Conservation (phyloP, 2,329 filamentous ascomycete species). For the Fusarium haematococcum region DNA sequence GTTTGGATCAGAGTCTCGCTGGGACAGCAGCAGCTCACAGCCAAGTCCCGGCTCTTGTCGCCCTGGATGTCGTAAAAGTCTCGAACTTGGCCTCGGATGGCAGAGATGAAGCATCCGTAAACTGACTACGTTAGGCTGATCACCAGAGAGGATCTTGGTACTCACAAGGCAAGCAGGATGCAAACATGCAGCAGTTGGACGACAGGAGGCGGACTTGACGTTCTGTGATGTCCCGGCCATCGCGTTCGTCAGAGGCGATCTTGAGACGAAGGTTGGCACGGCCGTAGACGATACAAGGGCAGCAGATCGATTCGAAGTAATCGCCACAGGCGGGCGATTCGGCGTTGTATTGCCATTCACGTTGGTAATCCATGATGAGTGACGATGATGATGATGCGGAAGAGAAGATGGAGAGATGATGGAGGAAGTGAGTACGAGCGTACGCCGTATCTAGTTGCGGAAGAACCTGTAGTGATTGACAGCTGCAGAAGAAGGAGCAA, state of each 20-base stretch:
- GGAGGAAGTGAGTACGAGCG: neutral
- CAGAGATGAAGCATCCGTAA: conserved; percentile 45
- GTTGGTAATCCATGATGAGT: neutral
- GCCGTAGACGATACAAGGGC: conserved; percentile 18
- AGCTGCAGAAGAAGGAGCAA: neutral
- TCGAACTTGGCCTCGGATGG: conserved; percentile 48
- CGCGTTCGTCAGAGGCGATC: neutral
- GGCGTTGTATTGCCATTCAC: conserved; percentile 1
- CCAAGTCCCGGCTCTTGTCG: conserved; percentile 34
- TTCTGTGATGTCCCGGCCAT: conserved; percentile 2
- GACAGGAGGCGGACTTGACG: conserved; percentile 1
- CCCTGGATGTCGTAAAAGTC: conserved; percentile 50
- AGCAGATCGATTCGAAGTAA: neutral
- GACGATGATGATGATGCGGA: neutral
- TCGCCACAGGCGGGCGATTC: neutral
- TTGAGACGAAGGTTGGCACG: conserved; percentile 10
- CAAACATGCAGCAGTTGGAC: neutral
- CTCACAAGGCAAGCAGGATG: conserved; percentile 45
- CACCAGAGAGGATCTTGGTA: neutral
- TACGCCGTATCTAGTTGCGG: neutral
- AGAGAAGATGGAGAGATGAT: neutral
- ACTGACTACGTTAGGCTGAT: conserved; percentile 36
- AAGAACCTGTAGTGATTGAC: neutral
- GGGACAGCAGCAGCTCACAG: conserved; percentile 46
- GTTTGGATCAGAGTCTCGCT: conserved; percentile 42